Percentiles rank a stretch among this genome's conserved stretches.
Evolutionary conservation across 1,284 basidiomycete genomes (phyloP).

Genomic region (Marasmius tenuissimus): DNA sequence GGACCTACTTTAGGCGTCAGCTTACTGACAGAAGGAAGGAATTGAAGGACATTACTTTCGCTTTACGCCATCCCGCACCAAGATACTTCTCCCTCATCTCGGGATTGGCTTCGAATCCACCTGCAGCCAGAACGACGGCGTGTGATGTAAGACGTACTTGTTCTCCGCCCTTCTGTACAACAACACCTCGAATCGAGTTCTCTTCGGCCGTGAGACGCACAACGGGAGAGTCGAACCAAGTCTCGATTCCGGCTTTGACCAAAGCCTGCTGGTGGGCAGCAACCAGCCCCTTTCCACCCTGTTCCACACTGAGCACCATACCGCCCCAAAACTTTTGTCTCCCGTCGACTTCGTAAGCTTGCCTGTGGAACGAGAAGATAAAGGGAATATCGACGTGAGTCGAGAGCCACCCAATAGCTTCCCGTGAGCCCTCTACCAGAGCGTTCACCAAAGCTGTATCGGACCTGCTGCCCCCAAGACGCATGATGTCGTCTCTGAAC

Average conservation of each 20-base stretch:
- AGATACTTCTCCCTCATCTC: slow-evolving; percentile 52
- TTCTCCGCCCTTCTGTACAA: slow-evolving; percentile 38
- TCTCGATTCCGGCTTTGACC: slow-evolving; percentile 45
- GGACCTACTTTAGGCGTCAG: slow-evolving; percentile 39
- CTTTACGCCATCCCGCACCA: slow-evolving; percentile 54
- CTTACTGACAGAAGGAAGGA: slow-evolving; percentile 1
- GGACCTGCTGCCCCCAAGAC: slow-evolving; percentile 50
- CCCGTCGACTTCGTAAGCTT: slow-evolving; percentile 64
- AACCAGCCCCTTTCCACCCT: slow-evolving; percentile 71
- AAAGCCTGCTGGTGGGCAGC: slow-evolving; percentile 53
- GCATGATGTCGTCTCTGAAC: slow-evolving; percentile 59
- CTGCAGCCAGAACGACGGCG: slow-evolving; percentile 60
- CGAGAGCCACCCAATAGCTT: slow-evolving; percentile 56
- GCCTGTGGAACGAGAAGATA: slow-evolving; percentile 60
- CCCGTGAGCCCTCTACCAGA: slow-evolving; percentile 56
- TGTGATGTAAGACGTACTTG: slow-evolving; percentile 33
- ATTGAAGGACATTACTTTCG: slow-evolving; percentile 40
- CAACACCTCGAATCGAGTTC: slow-evolving; percentile 42
- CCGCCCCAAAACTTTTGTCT: slow-evolving; percentile 71
- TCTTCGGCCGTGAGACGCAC: slow-evolving; percentile 39
- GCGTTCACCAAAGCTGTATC: slow-evolving; percentile 48
- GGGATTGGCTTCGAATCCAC: slow-evolving; percentile 62
- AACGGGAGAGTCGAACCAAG: slow-evolving; percentile 56
- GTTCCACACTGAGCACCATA: slow-evolving; percentile 54
- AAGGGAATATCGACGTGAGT: slow-evolving; percentile 51